Evolutionary conservation across 208 protist species (phyloP), one percentile per base, ranked within the genome.

Genomic region (Acanthamoeba triangularis): DNA sequence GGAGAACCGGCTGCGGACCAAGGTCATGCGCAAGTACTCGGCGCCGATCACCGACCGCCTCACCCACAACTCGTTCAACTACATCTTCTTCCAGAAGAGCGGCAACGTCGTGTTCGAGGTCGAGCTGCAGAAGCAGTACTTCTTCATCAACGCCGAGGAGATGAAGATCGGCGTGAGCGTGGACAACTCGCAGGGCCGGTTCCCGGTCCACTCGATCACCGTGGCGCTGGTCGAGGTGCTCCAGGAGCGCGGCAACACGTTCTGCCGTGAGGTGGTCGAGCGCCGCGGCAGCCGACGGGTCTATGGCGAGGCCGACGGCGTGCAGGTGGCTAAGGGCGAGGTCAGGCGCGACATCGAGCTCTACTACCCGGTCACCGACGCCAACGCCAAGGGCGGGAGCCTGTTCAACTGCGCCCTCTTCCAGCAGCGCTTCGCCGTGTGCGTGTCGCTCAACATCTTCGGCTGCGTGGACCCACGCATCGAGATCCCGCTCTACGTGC

Each of bases 111-210:
- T 69, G 33, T 67, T 91, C 54, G 84, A 91, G 52, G 84, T 91
- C n/a, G 49, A 30, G 16, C 84, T 91, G 16, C 84, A 63, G 35
- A 91, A 91, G 84, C 49, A 69, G 35, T 91, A 91, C 84, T 91
- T 91, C 52, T 91, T 91, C 84, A 37, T 91, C 84, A 69, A 91
- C 84, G 84, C 49, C 59, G 84, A 91, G 52, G 59, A 91, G 28
- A 91, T 91, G 30, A 63, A 69, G 59, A 61, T 91, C 28, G 16
- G 8, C 28, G 33, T 91, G 28, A 67, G n/a, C 20, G 84, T 91
- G n/a, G 84, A 91, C 52, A 91, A 91, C 52, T 91, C 84, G 84
- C 56, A 63, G 10, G 30, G 56, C 84, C 49, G 59, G 28, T 91
- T 63, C 52, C 49, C 49, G 49, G 37, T 91, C 84, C n/a, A 47